phyloP scores from a whole-genome alignment of 208 protist species.

The Herpetomonas tarakana region DNA sequence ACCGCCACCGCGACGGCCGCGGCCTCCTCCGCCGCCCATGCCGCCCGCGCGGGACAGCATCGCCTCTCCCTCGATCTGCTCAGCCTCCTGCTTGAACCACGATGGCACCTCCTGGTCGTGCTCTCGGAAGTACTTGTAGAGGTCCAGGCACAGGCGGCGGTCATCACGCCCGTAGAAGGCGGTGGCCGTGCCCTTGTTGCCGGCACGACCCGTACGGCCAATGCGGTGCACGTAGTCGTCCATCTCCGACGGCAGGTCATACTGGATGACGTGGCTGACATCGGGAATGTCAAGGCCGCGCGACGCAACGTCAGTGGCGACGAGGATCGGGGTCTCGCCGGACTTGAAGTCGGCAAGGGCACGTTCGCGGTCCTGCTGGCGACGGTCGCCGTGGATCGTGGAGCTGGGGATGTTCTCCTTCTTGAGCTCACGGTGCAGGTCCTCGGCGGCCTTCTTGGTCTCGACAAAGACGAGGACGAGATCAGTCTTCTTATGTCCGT shows the following conservation, averaged over 20 bases:
- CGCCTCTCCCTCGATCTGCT: conserved; percentile 71
- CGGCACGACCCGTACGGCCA: conserved; percentile 98
- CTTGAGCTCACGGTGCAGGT: conserved; percentile 65
- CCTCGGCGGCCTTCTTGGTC: conserved; percentile 96
- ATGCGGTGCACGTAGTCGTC: conserved; percentile 99
- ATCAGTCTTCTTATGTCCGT: conserved; percentile 68
- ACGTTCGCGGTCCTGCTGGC: conserved; percentile 82
- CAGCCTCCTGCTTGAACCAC: conserved; percentile 77
- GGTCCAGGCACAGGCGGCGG: conserved; percentile 49
- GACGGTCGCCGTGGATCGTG: conserved; percentile 95
- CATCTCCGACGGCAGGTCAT: conserved; percentile 95
- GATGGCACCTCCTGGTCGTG: conserved; percentile 86
- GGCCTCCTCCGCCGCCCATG: conserved; percentile 23
- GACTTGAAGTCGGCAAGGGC: conserved; percentile 89
- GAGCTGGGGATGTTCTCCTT: conserved; percentile 88
- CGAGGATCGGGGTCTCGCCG: conserved; percentile 88
- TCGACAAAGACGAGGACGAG: conserved; percentile 97
- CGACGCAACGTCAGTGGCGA: conserved; percentile 98
- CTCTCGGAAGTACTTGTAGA: conserved; percentile 83
- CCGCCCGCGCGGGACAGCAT: conserved; percentile 39
- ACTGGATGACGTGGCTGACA: conserved; percentile 97
- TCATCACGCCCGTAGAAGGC: conserved; percentile 89
- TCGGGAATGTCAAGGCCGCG: conserved; percentile 98
- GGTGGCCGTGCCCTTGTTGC: conserved; percentile 95
- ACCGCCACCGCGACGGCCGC: conserved; percentile 38